Conservation (phyloP, 169 alveolate genomes). For the Eimeria falciformis region DNA sequence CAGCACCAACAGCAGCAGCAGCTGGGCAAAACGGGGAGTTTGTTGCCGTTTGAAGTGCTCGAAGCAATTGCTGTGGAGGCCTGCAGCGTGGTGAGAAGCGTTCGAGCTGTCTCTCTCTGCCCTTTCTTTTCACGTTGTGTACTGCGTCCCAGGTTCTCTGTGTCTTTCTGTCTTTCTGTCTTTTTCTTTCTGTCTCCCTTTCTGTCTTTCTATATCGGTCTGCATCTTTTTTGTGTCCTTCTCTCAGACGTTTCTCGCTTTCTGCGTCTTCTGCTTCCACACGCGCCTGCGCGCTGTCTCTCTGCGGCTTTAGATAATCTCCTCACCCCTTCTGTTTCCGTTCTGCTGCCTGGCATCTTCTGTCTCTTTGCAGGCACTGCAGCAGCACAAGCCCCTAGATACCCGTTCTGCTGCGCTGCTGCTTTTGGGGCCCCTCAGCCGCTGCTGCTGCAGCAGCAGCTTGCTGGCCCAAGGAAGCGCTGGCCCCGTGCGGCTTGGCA, state of each 20-base stretch:
- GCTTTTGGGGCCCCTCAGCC: constrained; percentile 30
- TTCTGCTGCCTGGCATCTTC: background rate
- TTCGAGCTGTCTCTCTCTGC: constrained; percentile 10
- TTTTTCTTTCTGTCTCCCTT: background rate
- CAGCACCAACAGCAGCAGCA: constrained; percentile 28
- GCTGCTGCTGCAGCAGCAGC: constrained; percentile 50
- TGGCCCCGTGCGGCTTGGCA: background rate
- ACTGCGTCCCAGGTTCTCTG: background rate
- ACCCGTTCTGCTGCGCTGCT: constrained; percentile 38
- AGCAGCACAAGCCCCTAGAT: constrained; percentile 29
- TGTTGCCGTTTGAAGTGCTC: constrained; percentile 3
- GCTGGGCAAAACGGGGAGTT: background rate
- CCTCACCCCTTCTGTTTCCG: constrained; percentile 17
- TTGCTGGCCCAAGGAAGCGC: background rate
- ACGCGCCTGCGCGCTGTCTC: background rate
- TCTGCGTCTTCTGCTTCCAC: background rate
- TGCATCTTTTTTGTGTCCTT: background rate
- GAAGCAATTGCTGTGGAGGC: constrained; percentile 47
- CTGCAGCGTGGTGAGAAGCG: constrained; percentile 36
- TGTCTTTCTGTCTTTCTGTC: background rate
- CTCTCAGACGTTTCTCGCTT: background rate
- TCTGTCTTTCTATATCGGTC: background rate
- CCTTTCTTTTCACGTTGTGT: background rate
- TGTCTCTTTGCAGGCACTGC: constrained; percentile 3
- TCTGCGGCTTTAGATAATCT: background rate